Evolutionary conservation across 2,329 filamentous ascomycete genomes (phyloP).

Genomic region (Alternaria brassicicola): DNA sequence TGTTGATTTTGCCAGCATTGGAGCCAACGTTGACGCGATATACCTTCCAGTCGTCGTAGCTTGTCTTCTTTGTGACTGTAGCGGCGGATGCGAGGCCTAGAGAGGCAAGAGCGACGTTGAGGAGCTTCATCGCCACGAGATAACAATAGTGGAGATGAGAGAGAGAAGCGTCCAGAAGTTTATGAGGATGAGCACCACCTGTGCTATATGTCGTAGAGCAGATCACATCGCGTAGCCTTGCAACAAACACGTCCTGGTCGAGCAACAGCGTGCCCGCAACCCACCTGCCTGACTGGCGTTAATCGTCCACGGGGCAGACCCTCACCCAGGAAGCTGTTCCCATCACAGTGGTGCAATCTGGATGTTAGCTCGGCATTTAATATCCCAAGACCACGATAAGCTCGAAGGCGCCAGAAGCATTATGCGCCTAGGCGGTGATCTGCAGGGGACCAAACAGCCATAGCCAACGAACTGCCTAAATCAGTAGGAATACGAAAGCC

Average conservation of each 20-base stretch:
- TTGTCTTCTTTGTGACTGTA: constrained; percentile 37
- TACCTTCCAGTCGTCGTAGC: constrained; percentile 47
- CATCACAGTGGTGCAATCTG: constrained; percentile 20
- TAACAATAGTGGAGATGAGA: background rate
- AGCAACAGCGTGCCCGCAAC: constrained; percentile 3
- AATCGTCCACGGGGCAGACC: constrained; percentile 29
- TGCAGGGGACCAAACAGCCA: constrained; percentile 9
- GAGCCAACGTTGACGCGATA: constrained; percentile 44
- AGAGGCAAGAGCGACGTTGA: constrained; percentile 37
- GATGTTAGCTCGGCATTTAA: constrained; percentile 23
- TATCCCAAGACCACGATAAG: constrained; percentile 31
- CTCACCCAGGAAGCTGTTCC: constrained; percentile 32
- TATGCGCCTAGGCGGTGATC: constrained; percentile 20
- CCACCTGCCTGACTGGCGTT: constrained; percentile 38
- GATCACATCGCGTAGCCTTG: background rate
- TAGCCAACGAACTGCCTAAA: constrained; percentile 21
- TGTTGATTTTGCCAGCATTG: constrained; percentile 34
- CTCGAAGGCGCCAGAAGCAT: constrained; percentile 8
- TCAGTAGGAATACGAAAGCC: constrained; percentile 11
- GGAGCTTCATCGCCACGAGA: constrained; percentile 38
- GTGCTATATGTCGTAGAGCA: constrained; percentile 2
- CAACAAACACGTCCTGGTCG: background rate
- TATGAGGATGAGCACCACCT: background rate
- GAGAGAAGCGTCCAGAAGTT: constrained; percentile 2
- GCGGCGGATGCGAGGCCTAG: constrained; percentile 42